Base-by-base conservation (phyloP, 177 flowering plant species). In the Tripterygium wilfordii region DNA sequence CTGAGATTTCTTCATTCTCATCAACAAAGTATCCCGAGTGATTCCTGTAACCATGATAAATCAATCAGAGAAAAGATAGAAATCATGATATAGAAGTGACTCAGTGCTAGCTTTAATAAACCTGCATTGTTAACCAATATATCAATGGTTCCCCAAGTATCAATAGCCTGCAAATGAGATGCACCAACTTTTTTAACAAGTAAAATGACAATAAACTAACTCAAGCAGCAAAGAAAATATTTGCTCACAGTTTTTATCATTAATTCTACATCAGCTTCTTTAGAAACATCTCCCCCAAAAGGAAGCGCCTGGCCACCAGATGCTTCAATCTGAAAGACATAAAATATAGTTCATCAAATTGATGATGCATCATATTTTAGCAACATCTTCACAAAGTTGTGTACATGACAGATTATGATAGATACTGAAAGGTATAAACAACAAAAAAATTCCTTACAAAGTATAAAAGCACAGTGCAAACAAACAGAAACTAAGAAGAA, bases 111-210 rank as follows among this genome's bases (percentile, higher is more conserved):
- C 16, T 50, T 26, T 22, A 36, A 22, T 32, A 41, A 37, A 84
- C 99, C 96, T 76, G 97, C 99, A 78, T 94, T 94, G 57, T 94
- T 94, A 37, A 94, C 57, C 71, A 94, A 63, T 39, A 94, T 48
- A 63, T 94, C 97, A 57, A 94, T 65, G 1, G 99, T 94, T 71
- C 99, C 99, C 99, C 99, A 94, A 44, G 85, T 68, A 77, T 92
- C 92, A 64, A 77, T 71, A 46, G 95, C 97, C 99, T 92, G 88
- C 43, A 74, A 17, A 68, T 13, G 15, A 56, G 40, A 54, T 48
- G 24, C 10, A 44, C n/a, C n/a, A n/a, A n/a, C n/a, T n/a, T n/a
- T 20, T 17, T 14, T 8, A 48, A 29, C 12, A 3, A 39, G 46
- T 17, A 40, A n/a, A 42, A 24, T 24, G 3, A 2, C 35, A 2